phyloP scores from a whole-genome alignment of 2,329 filamentous ascomycete species.

The Colletotrichum orchidophilum region DNA sequence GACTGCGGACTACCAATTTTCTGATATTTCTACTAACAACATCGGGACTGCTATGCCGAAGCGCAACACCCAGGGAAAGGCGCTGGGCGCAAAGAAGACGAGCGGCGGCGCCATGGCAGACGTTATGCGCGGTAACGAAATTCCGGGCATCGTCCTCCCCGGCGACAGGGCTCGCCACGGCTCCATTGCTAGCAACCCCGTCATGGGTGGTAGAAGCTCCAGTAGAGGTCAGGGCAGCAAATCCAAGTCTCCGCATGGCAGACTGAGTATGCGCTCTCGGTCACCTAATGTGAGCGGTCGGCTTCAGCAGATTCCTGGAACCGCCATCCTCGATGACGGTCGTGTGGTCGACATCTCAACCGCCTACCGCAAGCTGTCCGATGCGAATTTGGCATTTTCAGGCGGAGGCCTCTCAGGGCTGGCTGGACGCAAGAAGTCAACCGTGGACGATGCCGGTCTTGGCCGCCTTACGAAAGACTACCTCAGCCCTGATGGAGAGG shows the following conservation, averaged over 20 bases:
- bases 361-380: slow-evolving; percentile 76
- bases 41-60: slow-evolving; percentile 61
- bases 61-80: slow-evolving; percentile 58
- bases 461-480: slow-evolving; percentile 76
- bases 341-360: slow-evolving; percentile 73
- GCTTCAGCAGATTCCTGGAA: slow-evolving; percentile 34
- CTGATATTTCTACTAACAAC: slow-evolving; percentile 64
- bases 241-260: slow-evolving; percentile 65
- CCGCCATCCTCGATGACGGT: slow-evolving; percentile 66
- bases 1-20: slow-evolving; percentile 69
- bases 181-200: slow-evolving; percentile 43
- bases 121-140: slow-evolving; percentile 61
- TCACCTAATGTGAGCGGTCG: slow-evolving; percentile 32
- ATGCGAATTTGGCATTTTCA: slow-evolving; percentile 73
- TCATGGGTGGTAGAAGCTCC: slow-evolving; percentile 36
- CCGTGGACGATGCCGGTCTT: slow-evolving; percentile 50
- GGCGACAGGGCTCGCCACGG: slow-evolving; percentile 55
- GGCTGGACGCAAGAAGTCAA: slow-evolving; percentile 62
- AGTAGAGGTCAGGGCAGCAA: slow-evolving; percentile 49
- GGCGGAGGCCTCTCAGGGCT: slow-evolving; percentile 71
- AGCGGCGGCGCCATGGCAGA: slow-evolving; percentile 57
- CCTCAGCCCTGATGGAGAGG: slow-evolving; percentile 71
- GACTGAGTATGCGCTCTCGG: slow-evolving; percentile 43
- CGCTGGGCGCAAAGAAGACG: slow-evolving; percentile 41
- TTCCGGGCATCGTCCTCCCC: slow-evolving; percentile 59